phyloP scores from a whole-genome alignment of 352 stramenopile species.

The Pythium brachiatum region DNA sequence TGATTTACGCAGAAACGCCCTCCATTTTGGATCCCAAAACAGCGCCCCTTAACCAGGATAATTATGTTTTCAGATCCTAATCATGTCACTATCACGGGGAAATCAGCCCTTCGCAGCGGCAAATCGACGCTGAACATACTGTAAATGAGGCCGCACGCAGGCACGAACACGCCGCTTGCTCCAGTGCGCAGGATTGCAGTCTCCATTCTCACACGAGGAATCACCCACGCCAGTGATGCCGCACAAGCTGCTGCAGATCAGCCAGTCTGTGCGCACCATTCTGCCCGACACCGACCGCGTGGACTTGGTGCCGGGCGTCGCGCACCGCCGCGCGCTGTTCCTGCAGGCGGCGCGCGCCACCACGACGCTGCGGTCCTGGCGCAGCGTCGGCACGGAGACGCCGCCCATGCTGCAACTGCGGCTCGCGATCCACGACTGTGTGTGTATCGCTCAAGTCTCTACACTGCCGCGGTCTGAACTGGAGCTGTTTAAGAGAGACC shows the following conservation, averaged over 20 bases:
- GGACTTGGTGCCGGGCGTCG: background rate
- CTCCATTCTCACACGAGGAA: too few species aligned
- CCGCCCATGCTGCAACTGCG: background rate
- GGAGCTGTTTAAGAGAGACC: background rate
- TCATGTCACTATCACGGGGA: too few species aligned
- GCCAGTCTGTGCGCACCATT: background rate
- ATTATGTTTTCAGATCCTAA: too few species aligned
- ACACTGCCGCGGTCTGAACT: background rate
- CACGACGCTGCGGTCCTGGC: background rate
- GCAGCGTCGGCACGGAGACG: background rate
- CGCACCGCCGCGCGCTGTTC: background rate
- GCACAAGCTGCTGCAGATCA: slow-evolving; percentile 1
- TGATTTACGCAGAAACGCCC: too few species aligned
- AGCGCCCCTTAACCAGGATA: too few species aligned
- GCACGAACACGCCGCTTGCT: too few species aligned
- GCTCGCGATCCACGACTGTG: background rate
- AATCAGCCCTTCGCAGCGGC: too few species aligned
- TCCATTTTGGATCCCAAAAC: too few species aligned
- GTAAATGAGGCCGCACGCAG: too few species aligned
- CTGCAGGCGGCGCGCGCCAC: background rate
- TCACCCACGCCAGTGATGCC: background rate
- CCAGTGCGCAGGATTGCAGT: too few species aligned
- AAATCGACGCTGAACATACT: too few species aligned
- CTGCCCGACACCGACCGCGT: background rate
- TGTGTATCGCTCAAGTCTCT: background rate